Evolutionary conservation across 2,329 filamentous ascomycete species (phyloP).

Genomic region (Aspergillus ochraceus): DNA sequence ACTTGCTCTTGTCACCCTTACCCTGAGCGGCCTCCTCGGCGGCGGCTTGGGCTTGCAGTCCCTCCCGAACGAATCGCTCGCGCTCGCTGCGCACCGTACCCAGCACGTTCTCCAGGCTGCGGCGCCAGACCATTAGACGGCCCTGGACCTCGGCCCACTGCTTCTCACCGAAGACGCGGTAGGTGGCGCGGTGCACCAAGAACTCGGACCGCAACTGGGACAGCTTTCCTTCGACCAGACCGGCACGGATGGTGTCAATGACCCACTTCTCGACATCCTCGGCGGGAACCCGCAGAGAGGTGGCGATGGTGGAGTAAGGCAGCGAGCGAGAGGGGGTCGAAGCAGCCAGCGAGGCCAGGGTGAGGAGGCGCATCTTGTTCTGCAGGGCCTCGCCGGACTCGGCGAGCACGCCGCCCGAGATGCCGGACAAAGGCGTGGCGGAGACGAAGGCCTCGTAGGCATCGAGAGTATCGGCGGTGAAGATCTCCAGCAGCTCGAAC

Average conservation of each 20-base stretch:
- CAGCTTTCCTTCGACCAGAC: constrained; percentile 93
- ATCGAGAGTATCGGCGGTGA: constrained; percentile 89
- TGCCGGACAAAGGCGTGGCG: constrained; percentile 48
- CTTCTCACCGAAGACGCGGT: constrained; percentile 95
- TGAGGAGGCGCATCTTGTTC: constrained; percentile 95
- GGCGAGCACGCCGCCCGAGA: constrained; percentile 83
- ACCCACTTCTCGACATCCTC: constrained; percentile 97
- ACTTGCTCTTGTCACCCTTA: constrained; percentile 35
- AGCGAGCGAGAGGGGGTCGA: constrained; percentile 81
- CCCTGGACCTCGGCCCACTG: constrained; percentile 96
- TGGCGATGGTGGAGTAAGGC: constrained; percentile 80
- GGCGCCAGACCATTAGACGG: constrained; percentile 86
- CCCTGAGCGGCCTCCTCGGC: constrained; percentile 33
- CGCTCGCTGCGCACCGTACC: constrained; percentile 77
- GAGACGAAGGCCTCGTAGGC: constrained; percentile 95
- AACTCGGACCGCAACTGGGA: constrained; percentile 91
- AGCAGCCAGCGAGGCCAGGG: constrained; percentile 84
- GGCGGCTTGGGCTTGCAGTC: constrained; percentile 52
- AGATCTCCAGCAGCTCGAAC: constrained; percentile 92
- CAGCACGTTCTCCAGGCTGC: constrained; percentile 76
- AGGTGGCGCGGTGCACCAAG: constrained; percentile 92
- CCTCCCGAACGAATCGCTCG: constrained; percentile 71
- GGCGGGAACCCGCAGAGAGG: constrained; percentile 76
- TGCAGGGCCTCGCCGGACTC: constrained; percentile 74
- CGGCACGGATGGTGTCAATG: constrained; percentile 95